Evolutionary conservation across 108 stramenopile genomes (phyloP), one percentile per base, ranked within the genome.

Genomic region (Pseudonitzschia multiseries): DNA sequence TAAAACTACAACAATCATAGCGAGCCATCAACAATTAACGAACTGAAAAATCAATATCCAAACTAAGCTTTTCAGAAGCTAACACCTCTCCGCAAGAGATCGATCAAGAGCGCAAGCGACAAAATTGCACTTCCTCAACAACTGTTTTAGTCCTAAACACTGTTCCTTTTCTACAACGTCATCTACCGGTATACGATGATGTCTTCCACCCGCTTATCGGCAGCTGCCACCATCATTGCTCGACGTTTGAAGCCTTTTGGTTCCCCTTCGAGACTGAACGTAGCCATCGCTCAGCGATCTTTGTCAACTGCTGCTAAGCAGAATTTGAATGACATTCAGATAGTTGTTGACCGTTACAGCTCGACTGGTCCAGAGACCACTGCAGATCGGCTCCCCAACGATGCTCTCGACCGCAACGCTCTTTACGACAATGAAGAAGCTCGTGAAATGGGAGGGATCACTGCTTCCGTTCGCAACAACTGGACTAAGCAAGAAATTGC

Each of bases 401-500:
- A 92, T 44, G 89, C 75, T 21, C 75, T 70, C 36, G 88, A 87
- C 26, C 89, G 93, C 60, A 94, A 94, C 65, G 83, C 86, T 66
- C 73, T 84, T 44, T 94, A 83, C 69, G 63, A 67, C n/a, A 79
- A 83, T 17, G 93, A 94, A 72, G 74, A 74, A 50, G 44, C 77
- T 1, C 86, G 93, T 46, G 68, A 87, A 53, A 86, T 94, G 89
- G 87, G 81, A 21, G 89, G 88, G 13, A 72, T 91, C 57, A 84
- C 87, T 15, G 85, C 92, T 8, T 57, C 81, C 41, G 87, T 95
- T 26, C 95, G 92, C 57, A 89, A 92, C 71, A 89, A 98, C 70
- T 98, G 98, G 98, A 95, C 95, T 42, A 89, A 86, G 67, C 80
- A 86, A 60, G 96, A 98, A 69, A 96, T 98, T 75, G 86, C 90